Base-by-base conservation (phyloP, 2,329 filamentous ascomycete genomes). In the Rutstroemia sp. region DNA sequence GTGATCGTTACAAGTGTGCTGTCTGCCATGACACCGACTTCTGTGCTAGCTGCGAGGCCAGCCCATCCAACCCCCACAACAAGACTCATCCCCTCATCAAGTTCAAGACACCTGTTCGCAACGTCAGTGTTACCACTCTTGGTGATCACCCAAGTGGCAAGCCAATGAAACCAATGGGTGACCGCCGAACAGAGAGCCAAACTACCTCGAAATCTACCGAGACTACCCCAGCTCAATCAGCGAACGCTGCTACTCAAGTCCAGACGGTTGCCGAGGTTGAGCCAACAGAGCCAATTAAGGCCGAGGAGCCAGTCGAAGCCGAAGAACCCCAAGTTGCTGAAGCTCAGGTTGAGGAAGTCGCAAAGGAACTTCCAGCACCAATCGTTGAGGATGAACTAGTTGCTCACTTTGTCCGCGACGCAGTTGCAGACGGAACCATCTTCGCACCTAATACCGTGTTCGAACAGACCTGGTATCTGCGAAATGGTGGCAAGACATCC, bases 11-110 rank as follows among this genome's bases (percentile, higher is more conserved):
- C 81, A 99, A 99, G 83, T 99, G 94, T 70, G 89, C 92, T 52
- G 87, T 99, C 56, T 99, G 94, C 77, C 80, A 95, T 68, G 92
- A 99, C 70, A 87, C 87, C 36, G 94, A 99, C 73, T 96, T 96
- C 76, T 99, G 94, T 71, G 89, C 88, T 68, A 88, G 82, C 68
- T 99, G 94, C 74, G 95, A 99, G 75, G 90, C 92, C 49, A 84
- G 84, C 66, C 94, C 94, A 7, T 78, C 78, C 61, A 92, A 95
- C 72, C 77, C 76, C 21, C 94, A 99, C 77, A 96, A 97, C 77
- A 86, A 84, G 72, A 95, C 92, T n/a, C 94, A 99, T 67, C 94
- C 94, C 27, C 77, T 99, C 65, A 91, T 99, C 77, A 96, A 96
- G 76, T 91, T 99, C 78, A 95, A 90, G 80, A 95, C 89, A 2